Evolutionary conservation across 2,329 filamentous ascomycete genomes (phyloP), one percentile per base, ranked within the genome.

Genomic region (Ilyonectria robusta): DNA sequence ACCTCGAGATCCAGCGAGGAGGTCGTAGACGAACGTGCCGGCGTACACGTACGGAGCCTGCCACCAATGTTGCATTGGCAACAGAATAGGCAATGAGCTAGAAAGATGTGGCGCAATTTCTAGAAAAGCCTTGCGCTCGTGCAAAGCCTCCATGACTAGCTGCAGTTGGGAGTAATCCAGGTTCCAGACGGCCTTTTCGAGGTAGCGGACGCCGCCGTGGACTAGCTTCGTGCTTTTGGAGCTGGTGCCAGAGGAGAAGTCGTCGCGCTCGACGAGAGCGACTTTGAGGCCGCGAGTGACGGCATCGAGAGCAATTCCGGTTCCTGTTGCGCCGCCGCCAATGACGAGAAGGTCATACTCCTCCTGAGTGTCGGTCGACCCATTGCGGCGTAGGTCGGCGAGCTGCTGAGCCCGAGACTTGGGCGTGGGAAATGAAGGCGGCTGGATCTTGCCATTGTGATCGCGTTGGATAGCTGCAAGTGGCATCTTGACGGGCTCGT

Each of bases 201-300:
- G 85, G 78, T 95, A 96, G 72, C 93, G 89, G 66, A 96, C 93
- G 77, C 93, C 93, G 72, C 93, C 93, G 81, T 96, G 93, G 19
- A 96, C 93, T 59, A 96, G 86, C 82, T 96, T 96, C 55, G 93
- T 96, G 83, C 92, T 94, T 84, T 95, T 95, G 80, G 92, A 94
- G 83, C 92, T 94, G 46, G 93, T 95, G 33, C 93, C 93, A 69
- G 91, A 88, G 74, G 91, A 91, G 79, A 95, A 96, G 81, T 96
- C 93, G 79, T 95, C 93, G 68, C 93, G 87, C 82, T 96, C 93
- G 17, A 96, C 92, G 57, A 95, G 82, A 13, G 93, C 93, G 66
- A 96, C 93, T 81, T 91, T 93, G 75, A 95, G 83, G 2, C 93
- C 93, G 72, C 93, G 88, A 2, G 93, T 95, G 23, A 90, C 92